These are phyloP conservation scores for Amanita muscaria DNA, from an alignment of 768 basidiomycete genomes.

Conservation along the genomic window DNA sequence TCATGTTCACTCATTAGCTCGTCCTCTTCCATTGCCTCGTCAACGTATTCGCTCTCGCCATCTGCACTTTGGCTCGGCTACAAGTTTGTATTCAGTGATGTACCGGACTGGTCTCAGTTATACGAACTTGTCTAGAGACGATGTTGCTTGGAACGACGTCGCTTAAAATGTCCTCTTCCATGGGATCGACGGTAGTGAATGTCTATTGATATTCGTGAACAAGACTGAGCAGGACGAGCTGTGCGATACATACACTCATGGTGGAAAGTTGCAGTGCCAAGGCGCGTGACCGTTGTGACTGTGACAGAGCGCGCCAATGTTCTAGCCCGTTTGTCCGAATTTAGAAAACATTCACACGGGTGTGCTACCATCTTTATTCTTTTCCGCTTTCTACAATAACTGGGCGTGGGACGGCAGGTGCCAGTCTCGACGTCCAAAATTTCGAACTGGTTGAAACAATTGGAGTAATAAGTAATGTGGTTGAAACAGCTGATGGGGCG, in stretches of 20 bases:
- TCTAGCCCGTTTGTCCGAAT: too few relatives aligned
- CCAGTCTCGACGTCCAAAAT: too few relatives aligned
- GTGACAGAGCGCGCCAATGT: background rate
- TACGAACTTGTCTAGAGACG: constrained; percentile 72
- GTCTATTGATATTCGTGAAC: constrained; percentile 17
- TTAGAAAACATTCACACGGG: too few relatives aligned
- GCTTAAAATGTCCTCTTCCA: constrained; percentile 77
- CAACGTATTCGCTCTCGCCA: constrained; percentile 68
- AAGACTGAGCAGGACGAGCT: background rate
- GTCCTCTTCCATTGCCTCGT: constrained; percentile 50
- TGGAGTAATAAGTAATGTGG: too few relatives aligned
- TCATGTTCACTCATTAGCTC: constrained; percentile 51
- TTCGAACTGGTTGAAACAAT: too few relatives aligned
- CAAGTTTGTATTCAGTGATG: constrained; percentile 1
- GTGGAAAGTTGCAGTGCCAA: constrained; percentile 9
- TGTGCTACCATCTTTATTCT: too few relatives aligned
- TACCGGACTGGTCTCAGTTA: background rate
- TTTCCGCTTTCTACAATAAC: too few relatives aligned
- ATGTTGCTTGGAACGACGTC: constrained; percentile 90
- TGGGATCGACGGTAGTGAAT: constrained; percentile 30
- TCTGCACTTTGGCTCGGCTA: constrained; percentile 61
- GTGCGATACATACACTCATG: constrained; percentile 20
- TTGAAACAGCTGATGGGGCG: too few relatives aligned
- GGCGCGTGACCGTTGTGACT: background rate
- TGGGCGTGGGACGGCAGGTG: too few relatives aligned